Conservation (phyloP, 352 stramenopile genomes). For the Pythium apleroticum region DNA sequence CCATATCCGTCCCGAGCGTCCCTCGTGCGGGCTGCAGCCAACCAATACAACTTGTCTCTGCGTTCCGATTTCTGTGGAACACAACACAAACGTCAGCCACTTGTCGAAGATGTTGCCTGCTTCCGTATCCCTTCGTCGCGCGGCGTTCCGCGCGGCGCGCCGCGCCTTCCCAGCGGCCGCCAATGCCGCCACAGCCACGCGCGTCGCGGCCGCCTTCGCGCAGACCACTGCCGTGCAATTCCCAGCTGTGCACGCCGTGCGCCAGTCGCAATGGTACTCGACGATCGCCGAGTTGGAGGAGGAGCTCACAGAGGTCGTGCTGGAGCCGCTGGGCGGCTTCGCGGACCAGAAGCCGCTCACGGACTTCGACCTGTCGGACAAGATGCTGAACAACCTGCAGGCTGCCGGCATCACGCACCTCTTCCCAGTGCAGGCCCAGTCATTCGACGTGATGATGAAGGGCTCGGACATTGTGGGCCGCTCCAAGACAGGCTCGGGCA, state of each 20-base stretch:
- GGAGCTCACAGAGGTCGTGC: constrained; percentile 42
- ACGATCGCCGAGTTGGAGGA: constrained; percentile 26
- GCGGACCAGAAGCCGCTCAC: constrained; percentile 68
- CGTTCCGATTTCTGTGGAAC: constrained; percentile 17
- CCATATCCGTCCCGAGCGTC: constrained; percentile 14
- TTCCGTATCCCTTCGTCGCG: constrained; percentile 32
- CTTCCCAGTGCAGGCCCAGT: constrained; percentile 83
- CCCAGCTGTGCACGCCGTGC: not conserved
- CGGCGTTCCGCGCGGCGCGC: constrained; percentile 18
- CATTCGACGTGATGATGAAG: constrained; percentile 80
- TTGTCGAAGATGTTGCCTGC: constrained; percentile 31
- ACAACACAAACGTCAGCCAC: constrained; percentile 16
- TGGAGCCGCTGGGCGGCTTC: constrained; percentile 62
- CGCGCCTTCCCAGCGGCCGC: constrained; percentile 4
- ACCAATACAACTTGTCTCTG: constrained; percentile 19
- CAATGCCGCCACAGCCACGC: not conserved
- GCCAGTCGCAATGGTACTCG: constrained; percentile 11
- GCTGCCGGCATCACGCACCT: constrained; percentile 73
- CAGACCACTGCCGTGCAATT: not conserved
- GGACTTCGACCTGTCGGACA: constrained; percentile 63
- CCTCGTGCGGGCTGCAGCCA: constrained; percentile 23
- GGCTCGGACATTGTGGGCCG: constrained; percentile 81
- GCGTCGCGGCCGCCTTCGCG: not conserved
- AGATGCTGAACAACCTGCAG: constrained; percentile 59
- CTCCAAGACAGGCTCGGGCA: constrained; percentile 94